Conservation (phyloP, 768 basidiomycete genomes). For the Cystobasidium tubakii region DNA sequence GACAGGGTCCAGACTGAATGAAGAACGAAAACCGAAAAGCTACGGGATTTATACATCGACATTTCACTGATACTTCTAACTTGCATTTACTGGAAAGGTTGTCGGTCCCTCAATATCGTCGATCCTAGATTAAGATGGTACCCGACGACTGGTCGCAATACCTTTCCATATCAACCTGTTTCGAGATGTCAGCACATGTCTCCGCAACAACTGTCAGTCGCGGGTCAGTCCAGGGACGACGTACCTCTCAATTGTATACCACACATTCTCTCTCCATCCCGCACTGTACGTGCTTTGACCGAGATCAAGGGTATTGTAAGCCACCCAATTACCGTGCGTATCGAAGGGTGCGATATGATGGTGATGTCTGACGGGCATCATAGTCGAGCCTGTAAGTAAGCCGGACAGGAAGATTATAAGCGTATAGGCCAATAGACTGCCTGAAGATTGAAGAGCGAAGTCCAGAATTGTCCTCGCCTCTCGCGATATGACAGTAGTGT, state of each 20-base stretch:
- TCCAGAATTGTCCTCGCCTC: background rate
- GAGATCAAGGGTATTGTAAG: conserved; percentile 3
- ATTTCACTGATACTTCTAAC: too few relatives aligned
- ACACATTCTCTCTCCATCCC: background rate
- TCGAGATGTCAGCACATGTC: background rate
- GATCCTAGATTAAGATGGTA: conserved; percentile 5
- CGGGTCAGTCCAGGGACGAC: background rate
- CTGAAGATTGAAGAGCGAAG: background rate
- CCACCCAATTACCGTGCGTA: conserved; percentile 8
- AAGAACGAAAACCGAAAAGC: too few relatives aligned
- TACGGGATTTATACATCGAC: too few relatives aligned
- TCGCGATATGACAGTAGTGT: background rate
- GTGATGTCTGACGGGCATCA: conserved; percentile 12
- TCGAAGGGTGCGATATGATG: conserved; percentile 19
- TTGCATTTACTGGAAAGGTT: background rate
- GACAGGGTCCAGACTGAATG: too few relatives aligned
- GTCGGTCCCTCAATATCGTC: background rate
- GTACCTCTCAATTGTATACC: background rate
- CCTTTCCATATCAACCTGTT: conserved; percentile 23
- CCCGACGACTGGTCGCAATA: conserved; percentile 12
- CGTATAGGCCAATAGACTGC: conserved; percentile 16
- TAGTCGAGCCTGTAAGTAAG: conserved; percentile 5
- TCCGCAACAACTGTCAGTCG: background rate
- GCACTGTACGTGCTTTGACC: background rate
- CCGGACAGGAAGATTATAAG: conserved; percentile 4